phyloP scores from a whole-genome alignment of 352 stramenopile genomes.

The Pythium monospermum region DNA sequence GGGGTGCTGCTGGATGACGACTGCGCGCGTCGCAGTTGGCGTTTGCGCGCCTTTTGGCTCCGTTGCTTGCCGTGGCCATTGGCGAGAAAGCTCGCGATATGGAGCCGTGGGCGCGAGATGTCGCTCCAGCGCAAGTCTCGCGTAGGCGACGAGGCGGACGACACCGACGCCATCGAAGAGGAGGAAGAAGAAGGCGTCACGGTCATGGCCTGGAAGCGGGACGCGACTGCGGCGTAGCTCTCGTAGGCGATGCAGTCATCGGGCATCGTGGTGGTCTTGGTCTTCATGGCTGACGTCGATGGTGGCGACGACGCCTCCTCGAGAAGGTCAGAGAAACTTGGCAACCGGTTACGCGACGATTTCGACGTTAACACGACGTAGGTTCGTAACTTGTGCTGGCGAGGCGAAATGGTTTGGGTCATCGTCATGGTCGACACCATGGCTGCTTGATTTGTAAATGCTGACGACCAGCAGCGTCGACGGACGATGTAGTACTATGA shows the following conservation, averaged over 20 bases:
- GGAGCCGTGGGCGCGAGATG: constrained; percentile 39
- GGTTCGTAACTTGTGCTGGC: constrained; percentile 21
- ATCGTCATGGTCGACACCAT: neutral
- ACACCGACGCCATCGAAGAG: no score
- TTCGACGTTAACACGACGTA: constrained; percentile 26
- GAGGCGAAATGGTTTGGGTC: constrained; percentile 9
- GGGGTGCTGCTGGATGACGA: constrained; percentile 15
- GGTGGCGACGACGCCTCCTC: constrained; percentile 14
- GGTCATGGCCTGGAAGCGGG: constrained; percentile 24
- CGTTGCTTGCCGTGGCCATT: constrained; percentile 7
- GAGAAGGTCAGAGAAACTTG: constrained; percentile 19
- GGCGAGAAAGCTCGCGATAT: constrained; percentile 24
- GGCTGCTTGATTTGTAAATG: neutral
- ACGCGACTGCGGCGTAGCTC: constrained; percentile 66
- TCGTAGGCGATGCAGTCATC: constrained; percentile 63
- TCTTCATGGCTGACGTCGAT: neutral
- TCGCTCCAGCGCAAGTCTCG: constrained; percentile 64
- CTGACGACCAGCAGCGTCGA: constrained; percentile 1
- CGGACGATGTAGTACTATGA: no score
- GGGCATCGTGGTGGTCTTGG: neutral
- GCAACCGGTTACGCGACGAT: constrained; percentile 19
- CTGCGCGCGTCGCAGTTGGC: constrained; percentile 21
- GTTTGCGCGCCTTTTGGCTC: constrained; percentile 28
- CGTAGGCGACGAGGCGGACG: constrained; percentile 12
- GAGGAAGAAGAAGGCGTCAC: neutral